Percentiles rank a stretch among this genome's conserved stretches.
These are phyloP conservation scores for Halophytophthora batemanensis DNA, from an alignment of 352 stramenopile species.

Conservation along the genomic window DNA sequence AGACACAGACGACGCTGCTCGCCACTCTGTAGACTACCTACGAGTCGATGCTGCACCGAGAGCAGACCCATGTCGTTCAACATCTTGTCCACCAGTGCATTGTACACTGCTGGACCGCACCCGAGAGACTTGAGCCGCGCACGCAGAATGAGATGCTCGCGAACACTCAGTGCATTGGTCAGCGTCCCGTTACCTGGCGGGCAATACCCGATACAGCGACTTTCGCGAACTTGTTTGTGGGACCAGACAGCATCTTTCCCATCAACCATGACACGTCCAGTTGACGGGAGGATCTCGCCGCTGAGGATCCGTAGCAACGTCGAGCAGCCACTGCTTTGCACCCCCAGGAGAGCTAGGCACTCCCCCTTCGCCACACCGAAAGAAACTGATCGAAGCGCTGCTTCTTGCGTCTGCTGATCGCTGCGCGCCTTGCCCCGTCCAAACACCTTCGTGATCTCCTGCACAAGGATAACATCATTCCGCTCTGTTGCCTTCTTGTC, in stretches of 20 bases:
- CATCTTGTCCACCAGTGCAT: constrained; percentile 1
- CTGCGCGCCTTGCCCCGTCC: background rate
- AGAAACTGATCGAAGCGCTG: constrained; percentile 3
- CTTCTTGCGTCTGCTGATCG: background rate
- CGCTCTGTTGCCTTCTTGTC: background rate
- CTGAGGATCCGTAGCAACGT: constrained; percentile 18
- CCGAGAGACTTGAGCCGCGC: constrained; percentile 4
- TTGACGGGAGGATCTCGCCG: constrained; percentile 12
- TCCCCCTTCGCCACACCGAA: constrained; percentile 17
- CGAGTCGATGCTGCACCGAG: constrained; percentile 1
- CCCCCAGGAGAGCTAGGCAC: constrained; percentile 15
- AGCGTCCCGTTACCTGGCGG: constrained; percentile 40
- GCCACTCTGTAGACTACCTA: background rate
- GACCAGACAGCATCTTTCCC: constrained; percentile 20
- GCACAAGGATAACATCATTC: background rate
- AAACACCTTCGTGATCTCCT: constrained; percentile 7
- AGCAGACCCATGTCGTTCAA: constrained; percentile 1
- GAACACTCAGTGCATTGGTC: constrained; percentile 4
- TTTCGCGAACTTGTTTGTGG: constrained; percentile 14
- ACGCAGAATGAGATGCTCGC: constrained; percentile 5
- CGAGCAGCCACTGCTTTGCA: constrained; percentile 10
- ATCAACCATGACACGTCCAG: constrained; percentile 10
- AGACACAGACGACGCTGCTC: constrained; percentile 12
- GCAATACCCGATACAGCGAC: constrained; percentile 65
- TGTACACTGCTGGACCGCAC: background rate